Base-by-base conservation (phyloP, 129 eudicot genomes). In the Chrysanthemum lavandulifolium region DNA sequence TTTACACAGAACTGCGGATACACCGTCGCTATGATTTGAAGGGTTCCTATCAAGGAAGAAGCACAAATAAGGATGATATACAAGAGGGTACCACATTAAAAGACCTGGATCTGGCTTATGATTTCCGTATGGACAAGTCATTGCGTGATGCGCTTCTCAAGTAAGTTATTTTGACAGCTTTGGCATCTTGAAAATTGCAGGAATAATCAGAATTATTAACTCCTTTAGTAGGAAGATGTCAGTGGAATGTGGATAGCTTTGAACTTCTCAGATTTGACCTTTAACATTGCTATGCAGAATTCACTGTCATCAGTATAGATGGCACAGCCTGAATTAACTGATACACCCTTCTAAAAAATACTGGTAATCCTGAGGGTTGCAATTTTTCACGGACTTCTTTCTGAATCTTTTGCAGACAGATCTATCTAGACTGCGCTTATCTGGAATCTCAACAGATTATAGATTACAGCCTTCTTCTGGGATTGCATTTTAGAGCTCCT, bases 401-500 rank as follows among this genome's bases (percentile, higher is more conserved):
- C 40, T 31, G 71, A 40, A 53, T 55, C 40, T 77, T 71, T 27
- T 72, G 83, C 89, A 90, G 97, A 74, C 95, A 91, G 78, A 70
- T 91, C 50, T 71, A 82, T 48, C 65, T 91, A 11, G 97, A 91
- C 69, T 79, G 86, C 66, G 67, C 55, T 68, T 91, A 85, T 80
- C 73, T 91, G 36, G 87, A 87, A 77, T 85, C 95, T 81, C 95
- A 91, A 75, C 56, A 73, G 9, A 87, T 91, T 79, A 85, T 91
- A 61, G 97, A 91, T 77, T 87, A 91, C 61, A 91, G 97, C 84
- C 97, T 91, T 82, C 95, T 91, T 43, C 47, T 91, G 79, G 97
- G 97, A 21, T 73, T 91, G 79, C 95, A 91, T 82, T 91, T 91
- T 79, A 82, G 95, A 76, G 97, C 95, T 64, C 97, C 97, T 51